Conservation (phyloP, 306 rosid species). For the Arachis hypogaea region DNA sequence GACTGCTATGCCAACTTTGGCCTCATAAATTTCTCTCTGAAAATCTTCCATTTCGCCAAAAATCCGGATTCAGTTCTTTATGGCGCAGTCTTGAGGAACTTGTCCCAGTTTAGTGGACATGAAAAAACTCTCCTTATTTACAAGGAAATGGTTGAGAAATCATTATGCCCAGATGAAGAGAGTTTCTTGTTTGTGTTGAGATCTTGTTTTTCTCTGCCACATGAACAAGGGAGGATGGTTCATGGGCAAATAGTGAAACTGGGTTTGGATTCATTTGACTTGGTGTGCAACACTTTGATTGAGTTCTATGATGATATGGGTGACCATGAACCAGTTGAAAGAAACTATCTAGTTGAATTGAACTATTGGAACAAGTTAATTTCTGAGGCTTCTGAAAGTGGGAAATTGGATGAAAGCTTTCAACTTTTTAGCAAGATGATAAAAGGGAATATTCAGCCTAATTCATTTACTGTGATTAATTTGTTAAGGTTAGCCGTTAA, state of each 20-base stretch:
- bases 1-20: slow-evolving; percentile 65
- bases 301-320: slow-evolving; percentile 40
- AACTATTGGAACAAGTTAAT: slow-evolving; percentile 50
- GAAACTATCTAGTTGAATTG: slow-evolving; percentile 30
- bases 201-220: slow-evolving; percentile 45
- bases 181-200: slow-evolving; percentile 52
- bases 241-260: slow-evolving; percentile 65
- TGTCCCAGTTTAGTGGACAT: slow-evolving; percentile 47
- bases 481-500: slow-evolving; percentile 55
- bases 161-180: slow-evolving; percentile 57
- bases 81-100: slow-evolving; percentile 46
- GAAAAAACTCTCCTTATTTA: slow-evolving; percentile 53
- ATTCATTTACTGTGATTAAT: slow-evolving; percentile 46
- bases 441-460: slow-evolving; percentile 44
- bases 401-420: slow-evolving; percentile 44
- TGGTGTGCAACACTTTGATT: slow-evolving; percentile 46
- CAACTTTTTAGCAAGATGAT: slow-evolving; percentile 49
- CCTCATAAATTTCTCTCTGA: slow-evolving; percentile 45
- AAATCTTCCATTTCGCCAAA: slow-evolving; percentile 47
- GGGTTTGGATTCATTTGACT: slow-evolving; percentile 58
- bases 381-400: slow-evolving; percentile 48
- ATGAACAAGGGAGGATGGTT: slow-evolving; percentile 48
- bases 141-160: slow-evolving; percentile 55
- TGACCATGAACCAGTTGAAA: slow-evolving; percentile 39
- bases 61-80: slow-evolving; percentile 51